Conservation (phyloP, 306 rosid species). For the Cicer chorassanicum region DNA sequence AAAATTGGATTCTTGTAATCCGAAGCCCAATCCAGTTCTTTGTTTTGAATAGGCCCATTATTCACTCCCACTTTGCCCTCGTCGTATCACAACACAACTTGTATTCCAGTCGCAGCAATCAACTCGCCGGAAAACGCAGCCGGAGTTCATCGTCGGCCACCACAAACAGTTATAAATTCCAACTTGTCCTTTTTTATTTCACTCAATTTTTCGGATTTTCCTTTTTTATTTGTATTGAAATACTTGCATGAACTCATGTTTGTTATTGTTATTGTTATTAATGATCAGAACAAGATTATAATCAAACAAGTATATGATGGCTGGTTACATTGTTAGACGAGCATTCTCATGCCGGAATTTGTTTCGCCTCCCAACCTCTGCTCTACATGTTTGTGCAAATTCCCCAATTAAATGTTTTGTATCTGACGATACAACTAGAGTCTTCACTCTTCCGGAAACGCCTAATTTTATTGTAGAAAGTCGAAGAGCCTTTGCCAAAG, state of each 20-base stretch:
- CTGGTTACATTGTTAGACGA: slow-evolving; percentile 2
- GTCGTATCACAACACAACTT: too few relatives aligned
- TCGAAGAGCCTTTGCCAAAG: slow-evolving; percentile 90
- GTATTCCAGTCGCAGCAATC: too few relatives aligned
- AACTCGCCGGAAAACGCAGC: too few relatives aligned
- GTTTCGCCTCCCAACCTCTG: not conserved
- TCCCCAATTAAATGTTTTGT: slow-evolving; percentile 1
- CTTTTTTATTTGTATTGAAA: too few relatives aligned
- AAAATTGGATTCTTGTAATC: too few relatives aligned
- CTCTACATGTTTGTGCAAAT: slow-evolving; percentile 22
- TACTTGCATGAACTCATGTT: not conserved
- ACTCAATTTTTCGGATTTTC: too few relatives aligned
- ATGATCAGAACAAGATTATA: not conserved
- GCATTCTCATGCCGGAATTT: not conserved
- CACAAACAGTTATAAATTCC: too few relatives aligned
- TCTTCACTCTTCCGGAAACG: not conserved
- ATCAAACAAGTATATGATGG: slow-evolving; percentile 12
- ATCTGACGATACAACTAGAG: not conserved
- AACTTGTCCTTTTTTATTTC: too few relatives aligned
- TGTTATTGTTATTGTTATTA: not conserved
- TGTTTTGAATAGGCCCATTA: too few relatives aligned
- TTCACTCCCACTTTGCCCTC: too few relatives aligned
- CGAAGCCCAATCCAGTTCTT: too few relatives aligned
- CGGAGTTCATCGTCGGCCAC: too few relatives aligned
- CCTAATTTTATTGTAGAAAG: slow-evolving; percentile 54